Conservation (phyloP, 2,329 filamentous ascomycete species). For the Calonectria crousiana region DNA sequence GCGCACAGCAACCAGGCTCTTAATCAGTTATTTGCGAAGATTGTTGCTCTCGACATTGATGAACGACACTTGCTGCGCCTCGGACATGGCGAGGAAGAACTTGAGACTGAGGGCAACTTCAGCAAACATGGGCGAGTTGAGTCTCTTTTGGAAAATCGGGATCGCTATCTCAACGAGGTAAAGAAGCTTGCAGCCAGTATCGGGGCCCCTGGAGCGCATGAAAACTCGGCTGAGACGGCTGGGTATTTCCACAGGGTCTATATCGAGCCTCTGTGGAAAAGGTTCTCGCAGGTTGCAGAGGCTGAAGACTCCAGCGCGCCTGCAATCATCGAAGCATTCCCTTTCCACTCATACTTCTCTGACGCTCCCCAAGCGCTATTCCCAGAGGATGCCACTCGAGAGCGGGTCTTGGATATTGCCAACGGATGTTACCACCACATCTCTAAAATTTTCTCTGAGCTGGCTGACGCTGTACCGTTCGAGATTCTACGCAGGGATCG, state of each 20-base stretch:
- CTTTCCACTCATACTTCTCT: constrained; percentile 89
- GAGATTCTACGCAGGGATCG: constrained; percentile 90
- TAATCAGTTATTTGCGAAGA: constrained; percentile 98
- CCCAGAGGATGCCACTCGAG: constrained; percentile 72
- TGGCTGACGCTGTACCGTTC: constrained; percentile 94
- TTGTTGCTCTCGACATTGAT: constrained; percentile 95
- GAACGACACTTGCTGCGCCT: constrained; percentile 92
- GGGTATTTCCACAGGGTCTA: constrained; percentile 97
- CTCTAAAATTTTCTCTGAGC: constrained; percentile 88
- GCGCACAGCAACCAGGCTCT: constrained; percentile 98
- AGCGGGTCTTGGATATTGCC: constrained; percentile 79
- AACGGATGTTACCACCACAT: constrained; percentile 91
- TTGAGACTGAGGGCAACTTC: constrained; percentile 87
- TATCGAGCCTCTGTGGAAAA: constrained; percentile 87
- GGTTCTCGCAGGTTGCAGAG: constrained; percentile 75
- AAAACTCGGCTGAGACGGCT: constrained; percentile 95
- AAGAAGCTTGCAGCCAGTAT: constrained; percentile 87
- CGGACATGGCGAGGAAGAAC: constrained; percentile 94
- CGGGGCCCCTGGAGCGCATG: constrained; percentile 91
- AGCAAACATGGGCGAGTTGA: constrained; percentile 96
- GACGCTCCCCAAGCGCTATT: constrained; percentile 91
- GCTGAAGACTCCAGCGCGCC: constrained; percentile 67
- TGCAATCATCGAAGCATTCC: constrained; percentile 80
- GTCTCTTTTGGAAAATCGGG: constrained; percentile 91
- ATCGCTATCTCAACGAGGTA: constrained; percentile 83